These are phyloP conservation scores for Reticulascus tulasneorum DNA, from an alignment of 2,329 filamentous ascomycete genomes.

Conservation along the genomic window DNA sequence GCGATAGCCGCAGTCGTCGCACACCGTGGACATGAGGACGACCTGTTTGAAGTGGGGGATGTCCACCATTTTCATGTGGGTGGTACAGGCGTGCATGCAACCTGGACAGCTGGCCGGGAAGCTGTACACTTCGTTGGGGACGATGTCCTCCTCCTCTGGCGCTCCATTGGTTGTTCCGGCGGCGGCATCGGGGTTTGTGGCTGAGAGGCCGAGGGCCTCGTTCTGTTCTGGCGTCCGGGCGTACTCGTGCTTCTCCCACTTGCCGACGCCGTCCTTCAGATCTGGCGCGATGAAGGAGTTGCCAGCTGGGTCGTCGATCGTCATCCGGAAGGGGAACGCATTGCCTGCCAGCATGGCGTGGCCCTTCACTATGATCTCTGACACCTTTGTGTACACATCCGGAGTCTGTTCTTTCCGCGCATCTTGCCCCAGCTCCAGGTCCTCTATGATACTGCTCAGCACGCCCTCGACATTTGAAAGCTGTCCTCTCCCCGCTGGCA, in stretches of 20 bases:
- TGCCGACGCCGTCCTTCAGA: conserved; percentile 72
- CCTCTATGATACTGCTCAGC: conserved; percentile 71
- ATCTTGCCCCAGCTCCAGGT: conserved; percentile 79
- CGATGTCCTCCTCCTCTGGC: conserved; percentile 67
- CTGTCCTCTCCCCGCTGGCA: conserved; percentile 85
- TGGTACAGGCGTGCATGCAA: conserved; percentile 79
- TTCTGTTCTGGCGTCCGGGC: conserved; percentile 82
- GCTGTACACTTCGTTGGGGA: conserved; percentile 87
- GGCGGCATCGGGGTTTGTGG: conserved; percentile 52
- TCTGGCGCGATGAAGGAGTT: conserved; percentile 97
- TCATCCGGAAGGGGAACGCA: conserved; percentile 82
- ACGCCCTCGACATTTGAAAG: conserved; percentile 92
- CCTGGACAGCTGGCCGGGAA: conserved; percentile 91
- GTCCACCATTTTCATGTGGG: conserved; percentile 98
- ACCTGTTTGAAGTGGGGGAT: conserved; percentile 99
- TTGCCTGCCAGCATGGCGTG: conserved; percentile 73
- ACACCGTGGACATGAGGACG: conserved; percentile 90
- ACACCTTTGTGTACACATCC: conserved; percentile 74
- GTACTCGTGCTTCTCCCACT: conserved; percentile 86
- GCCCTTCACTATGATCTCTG: conserved; percentile 69
- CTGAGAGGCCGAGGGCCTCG: conserved; percentile 72
- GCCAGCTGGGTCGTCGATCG: conserved; percentile 84
- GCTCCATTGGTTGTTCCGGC: conserved; percentile 44
- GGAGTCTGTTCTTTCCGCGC: conserved; percentile 72
- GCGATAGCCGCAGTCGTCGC: conserved; percentile 86